Percentiles rank a stretch among this genome's conserved stretches.
These are phyloP conservation scores for Phytophthora sansomeana DNA, from an alignment of 352 stramenopile genomes.

Conservation along the genomic window DNA sequence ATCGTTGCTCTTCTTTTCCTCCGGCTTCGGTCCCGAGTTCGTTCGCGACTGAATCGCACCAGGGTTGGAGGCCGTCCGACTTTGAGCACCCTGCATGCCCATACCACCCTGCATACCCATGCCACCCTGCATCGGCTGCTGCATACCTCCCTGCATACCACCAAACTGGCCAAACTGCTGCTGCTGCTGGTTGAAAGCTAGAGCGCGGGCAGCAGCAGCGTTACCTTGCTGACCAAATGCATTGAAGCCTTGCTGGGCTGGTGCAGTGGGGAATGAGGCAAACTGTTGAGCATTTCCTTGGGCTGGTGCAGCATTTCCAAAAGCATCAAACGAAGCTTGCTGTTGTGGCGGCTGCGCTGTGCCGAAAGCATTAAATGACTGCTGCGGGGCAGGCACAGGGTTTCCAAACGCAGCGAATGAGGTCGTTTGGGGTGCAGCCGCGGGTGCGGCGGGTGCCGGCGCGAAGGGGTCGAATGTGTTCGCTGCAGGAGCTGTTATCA, in stretches of 20 bases:
- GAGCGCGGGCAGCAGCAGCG: constrained; percentile 37
- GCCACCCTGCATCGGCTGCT: constrained; percentile 50
- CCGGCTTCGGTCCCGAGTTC: constrained; percentile 36
- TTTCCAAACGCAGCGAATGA: constrained; percentile 55
- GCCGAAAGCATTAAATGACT: constrained; percentile 70
- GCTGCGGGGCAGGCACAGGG: constrained; percentile 41
- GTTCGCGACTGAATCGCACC: constrained; percentile 37
- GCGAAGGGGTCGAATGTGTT: constrained; percentile 81
- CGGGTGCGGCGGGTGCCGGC: constrained; percentile 36
- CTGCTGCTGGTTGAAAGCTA: constrained; percentile 62
- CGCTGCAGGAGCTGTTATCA: constrained; percentile 33
- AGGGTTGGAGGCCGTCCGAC: constrained; percentile 56
- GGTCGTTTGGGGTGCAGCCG: constrained; percentile 29
- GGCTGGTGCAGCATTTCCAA: constrained; percentile 44
- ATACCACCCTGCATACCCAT: constrained; percentile 38
- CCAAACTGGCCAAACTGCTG: constrained; percentile 57
- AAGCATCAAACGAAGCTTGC: constrained; percentile 69
- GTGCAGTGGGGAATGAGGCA: constrained; percentile 46
- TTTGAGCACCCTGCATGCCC: constrained; percentile 43
- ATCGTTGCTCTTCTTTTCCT: constrained; percentile 72
- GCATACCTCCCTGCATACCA: constrained; percentile 49
- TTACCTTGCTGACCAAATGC: constrained; percentile 56
- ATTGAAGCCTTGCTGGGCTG: constrained; percentile 55
- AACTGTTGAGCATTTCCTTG: constrained; percentile 50
- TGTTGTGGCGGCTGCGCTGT: constrained; percentile 46